These are phyloP conservation scores for Corchorus olitorius DNA, from an alignment of 345 rosid genomes.

Conservation along the genomic window DNA sequence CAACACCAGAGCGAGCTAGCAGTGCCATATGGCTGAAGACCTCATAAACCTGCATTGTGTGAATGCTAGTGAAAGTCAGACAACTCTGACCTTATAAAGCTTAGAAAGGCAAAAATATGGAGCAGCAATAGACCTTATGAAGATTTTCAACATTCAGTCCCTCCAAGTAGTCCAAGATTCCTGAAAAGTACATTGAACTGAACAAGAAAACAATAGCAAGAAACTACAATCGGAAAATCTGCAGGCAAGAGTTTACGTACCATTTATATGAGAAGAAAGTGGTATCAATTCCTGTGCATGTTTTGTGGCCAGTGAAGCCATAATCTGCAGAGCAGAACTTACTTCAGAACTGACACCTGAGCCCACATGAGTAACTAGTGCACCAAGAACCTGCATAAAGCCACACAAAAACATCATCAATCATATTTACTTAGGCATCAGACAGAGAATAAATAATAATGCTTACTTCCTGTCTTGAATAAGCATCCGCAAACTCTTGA, in stretches of 20 bases:
- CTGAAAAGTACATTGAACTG: slow-evolving; percentile 35
- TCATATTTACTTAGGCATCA: background rate
- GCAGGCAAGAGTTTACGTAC: slow-evolving; percentile 33
- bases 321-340: slow-evolving; percentile 68
- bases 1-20: slow-evolving; percentile 44
- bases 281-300: slow-evolving; percentile 61
- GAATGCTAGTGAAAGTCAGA: slow-evolving; percentile 22
- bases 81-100: slow-evolving; percentile 13
- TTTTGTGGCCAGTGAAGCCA: slow-evolving; percentile 62
- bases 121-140: slow-evolving; percentile 55
- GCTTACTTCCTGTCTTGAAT: slow-evolving; percentile 79
- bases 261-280: slow-evolving; percentile 78
- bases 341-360: slow-evolving; percentile 72
- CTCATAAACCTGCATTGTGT: slow-evolving; percentile 64
- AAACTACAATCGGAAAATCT: slow-evolving; percentile 5
- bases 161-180: slow-evolving; percentile 91
- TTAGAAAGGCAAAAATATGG: slow-evolving; percentile 10
- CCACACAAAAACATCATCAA: slow-evolving; percentile 19
- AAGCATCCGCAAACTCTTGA: slow-evolving; percentile 63
- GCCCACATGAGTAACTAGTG: slow-evolving; percentile 84
- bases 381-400: slow-evolving; percentile 68
- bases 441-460: background rate
- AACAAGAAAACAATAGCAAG: slow-evolving; percentile 12
- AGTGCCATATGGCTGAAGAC: slow-evolving; percentile 67
- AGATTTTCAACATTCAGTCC: slow-evolving; percentile 66